phyloP scores from a whole-genome alignment of 1,139 yeast species.

The Suhomyces yuchorum region DNA sequence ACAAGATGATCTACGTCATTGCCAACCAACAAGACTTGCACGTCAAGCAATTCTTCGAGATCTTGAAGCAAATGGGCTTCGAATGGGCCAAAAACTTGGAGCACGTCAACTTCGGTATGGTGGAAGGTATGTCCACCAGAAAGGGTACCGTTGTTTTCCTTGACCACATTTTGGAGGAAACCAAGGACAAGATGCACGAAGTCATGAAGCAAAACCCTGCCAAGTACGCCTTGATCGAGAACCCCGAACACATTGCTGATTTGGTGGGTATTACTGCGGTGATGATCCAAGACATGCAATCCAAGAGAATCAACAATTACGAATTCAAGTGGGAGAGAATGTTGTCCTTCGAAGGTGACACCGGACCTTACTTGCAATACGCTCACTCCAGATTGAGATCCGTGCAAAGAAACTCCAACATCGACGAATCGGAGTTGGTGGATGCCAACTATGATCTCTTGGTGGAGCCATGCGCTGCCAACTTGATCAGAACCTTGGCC shows the following conservation, averaged over 20 bases:
- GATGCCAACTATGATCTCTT: slow-evolving; percentile 72
- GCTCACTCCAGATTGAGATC: slow-evolving; percentile 98
- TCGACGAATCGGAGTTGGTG: slow-evolving; percentile 47
- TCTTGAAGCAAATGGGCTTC: slow-evolving; percentile 87
- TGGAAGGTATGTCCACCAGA: slow-evolving; percentile 97
- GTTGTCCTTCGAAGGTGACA: slow-evolving; percentile 98
- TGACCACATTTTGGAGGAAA: slow-evolving; percentile 91
- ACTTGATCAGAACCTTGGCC: slow-evolving; percentile 75
- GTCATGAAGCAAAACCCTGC: slow-evolving; percentile 93
- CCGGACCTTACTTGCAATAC: slow-evolving; percentile 98
- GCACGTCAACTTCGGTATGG: slow-evolving; percentile 97
- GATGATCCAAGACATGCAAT: slow-evolving; percentile 98
- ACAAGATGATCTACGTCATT: slow-evolving; percentile 93
- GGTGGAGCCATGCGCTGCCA: slow-evolving; percentile 73
- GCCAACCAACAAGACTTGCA: slow-evolving; percentile 97
- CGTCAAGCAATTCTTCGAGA: slow-evolving; percentile 91
- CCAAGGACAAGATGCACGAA: slow-evolving; percentile 94
- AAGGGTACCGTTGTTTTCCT: slow-evolving; percentile 97
- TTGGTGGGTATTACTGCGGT: slow-evolving; percentile 96
- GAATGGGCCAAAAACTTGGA: slow-evolving; percentile 81
- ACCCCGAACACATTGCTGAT: slow-evolving; percentile 96
- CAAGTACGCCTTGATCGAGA: slow-evolving; percentile 90
- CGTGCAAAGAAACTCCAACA: slow-evolving; percentile 80
- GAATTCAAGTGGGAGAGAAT: slow-evolving; percentile 98
- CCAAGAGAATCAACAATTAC: slow-evolving; percentile 95